These are phyloP conservation scores for Annona cherimola DNA, from an alignment of 164 flowering plant genomes.

Conservation along the genomic window DNA sequence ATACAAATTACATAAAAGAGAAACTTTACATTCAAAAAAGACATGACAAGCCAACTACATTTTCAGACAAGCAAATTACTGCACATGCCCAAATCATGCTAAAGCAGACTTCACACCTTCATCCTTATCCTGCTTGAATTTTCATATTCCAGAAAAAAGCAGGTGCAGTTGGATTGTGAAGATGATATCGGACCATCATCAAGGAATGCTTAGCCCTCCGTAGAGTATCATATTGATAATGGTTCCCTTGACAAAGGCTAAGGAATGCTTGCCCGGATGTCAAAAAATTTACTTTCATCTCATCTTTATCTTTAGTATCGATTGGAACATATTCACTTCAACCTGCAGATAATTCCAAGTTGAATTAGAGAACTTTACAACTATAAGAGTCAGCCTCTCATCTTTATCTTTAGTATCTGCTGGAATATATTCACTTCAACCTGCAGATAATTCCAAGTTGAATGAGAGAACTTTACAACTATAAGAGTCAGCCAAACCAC, in stretches of 20 bases:
- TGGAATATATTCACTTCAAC: constrained; percentile 72
- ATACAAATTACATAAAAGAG: too few relatives aligned
- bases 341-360: constrained; percentile 43
- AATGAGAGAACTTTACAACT: constrained; percentile 4
- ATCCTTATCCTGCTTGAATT: constrained; percentile 95
- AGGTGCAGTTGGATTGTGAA: constrained; percentile 98
- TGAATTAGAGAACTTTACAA: constrained; percentile 3
- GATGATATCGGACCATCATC: constrained; percentile 99
- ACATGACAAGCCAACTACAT: constrained; percentile 80
- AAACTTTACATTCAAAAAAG: too few relatives aligned
- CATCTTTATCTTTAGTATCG: constrained; percentile 93
- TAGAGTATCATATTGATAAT: constrained; percentile 98
- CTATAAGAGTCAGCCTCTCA: constrained; percentile 52
- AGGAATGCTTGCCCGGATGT: constrained; percentile 96
- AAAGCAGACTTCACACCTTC: constrained; percentile 98
- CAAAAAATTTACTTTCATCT: constrained; percentile 97
- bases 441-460: constrained; percentile 37
- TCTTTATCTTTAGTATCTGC: constrained; percentile 87
- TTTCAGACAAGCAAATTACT: constrained; percentile 85
- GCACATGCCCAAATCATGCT: constrained; percentile 97
- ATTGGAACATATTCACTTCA: constrained; percentile 69
- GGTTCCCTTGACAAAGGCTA: constrained; percentile 98
- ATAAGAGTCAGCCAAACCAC: background rate
- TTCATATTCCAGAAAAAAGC: constrained; percentile 81
- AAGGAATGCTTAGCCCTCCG: constrained; percentile 98